Conservation (phyloP, 129 eudicot species). For the Flaveria ramosissima region DNA sequence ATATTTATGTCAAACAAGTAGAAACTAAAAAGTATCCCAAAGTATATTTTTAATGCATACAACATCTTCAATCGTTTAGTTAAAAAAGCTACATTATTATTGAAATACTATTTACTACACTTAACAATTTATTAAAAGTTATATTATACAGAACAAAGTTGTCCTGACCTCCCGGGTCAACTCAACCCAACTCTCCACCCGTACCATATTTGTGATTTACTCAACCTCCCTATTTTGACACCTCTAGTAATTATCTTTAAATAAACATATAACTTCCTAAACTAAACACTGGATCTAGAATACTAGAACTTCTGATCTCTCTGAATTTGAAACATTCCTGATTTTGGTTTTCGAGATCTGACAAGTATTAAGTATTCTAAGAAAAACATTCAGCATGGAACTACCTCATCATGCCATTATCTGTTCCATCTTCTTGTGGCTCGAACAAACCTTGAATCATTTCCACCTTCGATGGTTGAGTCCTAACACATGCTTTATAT, state of each 20-base stretch:
- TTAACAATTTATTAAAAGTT: neutral
- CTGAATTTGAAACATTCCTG: neutral
- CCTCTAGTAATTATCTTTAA: neutral
- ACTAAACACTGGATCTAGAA: neutral
- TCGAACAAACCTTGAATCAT: conserved; percentile 78
- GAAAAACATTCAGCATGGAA: neutral
- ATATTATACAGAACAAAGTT: neutral
- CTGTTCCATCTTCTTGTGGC: conserved; percentile 76
- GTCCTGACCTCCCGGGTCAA: neutral
- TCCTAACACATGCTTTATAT: conserved; percentile 89
- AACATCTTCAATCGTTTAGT: neutral
- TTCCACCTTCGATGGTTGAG: conserved; percentile 85
- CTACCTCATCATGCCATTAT: conserved; percentile 94
- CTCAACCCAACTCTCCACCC: neutral
- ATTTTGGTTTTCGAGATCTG: conserved; percentile 5
- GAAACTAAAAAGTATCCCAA: neutral
- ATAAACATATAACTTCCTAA: neutral
- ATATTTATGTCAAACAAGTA: neutral
- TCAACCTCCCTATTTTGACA: neutral
- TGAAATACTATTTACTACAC: conserved; percentile 1
- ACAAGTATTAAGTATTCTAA: neutral
- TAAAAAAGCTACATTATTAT: neutral
- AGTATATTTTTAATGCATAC: neutral
- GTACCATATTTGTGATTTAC: conserved; percentile 1
- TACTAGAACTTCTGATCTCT: neutral